Conservation (phyloP, 176 grass and related monocot genomes). For the Eragrostis curvula region DNA sequence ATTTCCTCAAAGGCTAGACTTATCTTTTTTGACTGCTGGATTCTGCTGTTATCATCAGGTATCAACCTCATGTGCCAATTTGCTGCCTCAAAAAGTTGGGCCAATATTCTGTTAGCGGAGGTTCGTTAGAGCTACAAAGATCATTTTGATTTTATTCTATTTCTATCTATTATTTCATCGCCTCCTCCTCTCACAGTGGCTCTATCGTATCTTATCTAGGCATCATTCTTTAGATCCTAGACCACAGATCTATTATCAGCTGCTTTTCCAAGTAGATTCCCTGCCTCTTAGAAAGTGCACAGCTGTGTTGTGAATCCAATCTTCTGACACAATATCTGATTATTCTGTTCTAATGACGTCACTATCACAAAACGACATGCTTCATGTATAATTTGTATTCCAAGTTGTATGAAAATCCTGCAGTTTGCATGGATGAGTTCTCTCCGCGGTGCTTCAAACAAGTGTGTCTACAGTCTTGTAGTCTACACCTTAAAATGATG, state of each 20-base stretch:
- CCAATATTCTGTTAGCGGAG: constrained; percentile 24
- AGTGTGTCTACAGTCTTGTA: background rate
- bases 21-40: background rate
- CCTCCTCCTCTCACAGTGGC: constrained; percentile 40
- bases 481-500: constrained; percentile 8
- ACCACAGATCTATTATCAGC: constrained; percentile 47
- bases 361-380: constrained; percentile 20
- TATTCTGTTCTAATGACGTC: constrained; percentile 45
- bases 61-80: background rate
- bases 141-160: constrained; percentile 47
- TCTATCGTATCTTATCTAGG: constrained; percentile 50
- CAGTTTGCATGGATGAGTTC: constrained; percentile 23
- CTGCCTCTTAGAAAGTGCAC: constrained; percentile 42
- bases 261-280: constrained; percentile 38
- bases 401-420: constrained; percentile 36
- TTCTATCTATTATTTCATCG: constrained; percentile 24
- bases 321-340: constrained; percentile 29
- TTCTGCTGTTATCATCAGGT: constrained; percentile 12
- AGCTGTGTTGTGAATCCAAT: constrained; percentile 36
- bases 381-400: constrained; percentile 11
- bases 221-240: constrained; percentile 52
- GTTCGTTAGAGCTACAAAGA: constrained; percentile 5
- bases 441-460: background rate
- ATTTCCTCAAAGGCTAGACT: background rate
- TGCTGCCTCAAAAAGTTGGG: constrained; percentile 15